A percentile compares a stretch with the other conserved stretches of the same genome.
phyloP scores from a whole-genome alignment of 192 early-diverging fungal genomes.

The Linnemannia elongata region DNA sequence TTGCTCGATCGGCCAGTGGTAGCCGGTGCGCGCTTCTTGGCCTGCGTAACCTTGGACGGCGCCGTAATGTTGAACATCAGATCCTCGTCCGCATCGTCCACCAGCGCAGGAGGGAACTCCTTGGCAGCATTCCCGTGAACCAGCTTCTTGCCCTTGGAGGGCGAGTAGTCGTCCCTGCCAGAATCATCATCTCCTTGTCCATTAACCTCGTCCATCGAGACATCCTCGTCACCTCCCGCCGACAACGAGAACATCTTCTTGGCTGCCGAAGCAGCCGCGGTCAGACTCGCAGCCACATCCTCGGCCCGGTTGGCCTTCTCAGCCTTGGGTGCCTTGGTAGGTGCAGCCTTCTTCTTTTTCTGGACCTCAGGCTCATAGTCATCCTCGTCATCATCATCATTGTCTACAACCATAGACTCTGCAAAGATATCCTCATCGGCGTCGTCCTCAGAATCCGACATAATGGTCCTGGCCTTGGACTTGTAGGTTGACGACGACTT shows the following conservation, averaged over 20 bases:
- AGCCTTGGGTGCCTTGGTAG: background rate
- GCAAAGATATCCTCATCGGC: background rate
- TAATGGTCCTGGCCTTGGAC: conserved; percentile 19
- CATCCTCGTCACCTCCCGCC: conserved; percentile 16
- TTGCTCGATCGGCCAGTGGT: conserved; percentile 7
- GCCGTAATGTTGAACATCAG: conserved; percentile 47
- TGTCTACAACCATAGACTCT: background rate
- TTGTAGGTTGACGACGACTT: conserved; percentile 31
- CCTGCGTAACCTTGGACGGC: conserved; percentile 44
- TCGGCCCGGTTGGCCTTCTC: background rate
- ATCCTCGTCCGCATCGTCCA: conserved; percentile 41
- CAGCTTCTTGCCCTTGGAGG: background rate
- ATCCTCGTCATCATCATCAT: conserved; percentile 30
- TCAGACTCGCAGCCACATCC: conserved; percentile 1
- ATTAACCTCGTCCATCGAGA: background rate
- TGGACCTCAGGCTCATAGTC: conserved; percentile 17
- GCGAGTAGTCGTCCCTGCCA: background rate
- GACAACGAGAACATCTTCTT: conserved; percentile 55
- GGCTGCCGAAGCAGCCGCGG: conserved; percentile 21
- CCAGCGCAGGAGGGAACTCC: conserved; percentile 26
- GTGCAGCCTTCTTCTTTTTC: conserved; percentile 17
- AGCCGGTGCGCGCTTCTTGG: conserved; percentile 23
- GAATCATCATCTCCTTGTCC: background rate
- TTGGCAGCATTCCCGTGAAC: background rate
- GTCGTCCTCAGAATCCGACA: conserved; percentile 22